Base-by-base conservation (phyloP, 2,329 filamentous ascomycete species). In the Magnaporthiopsis incrustans region DNA sequence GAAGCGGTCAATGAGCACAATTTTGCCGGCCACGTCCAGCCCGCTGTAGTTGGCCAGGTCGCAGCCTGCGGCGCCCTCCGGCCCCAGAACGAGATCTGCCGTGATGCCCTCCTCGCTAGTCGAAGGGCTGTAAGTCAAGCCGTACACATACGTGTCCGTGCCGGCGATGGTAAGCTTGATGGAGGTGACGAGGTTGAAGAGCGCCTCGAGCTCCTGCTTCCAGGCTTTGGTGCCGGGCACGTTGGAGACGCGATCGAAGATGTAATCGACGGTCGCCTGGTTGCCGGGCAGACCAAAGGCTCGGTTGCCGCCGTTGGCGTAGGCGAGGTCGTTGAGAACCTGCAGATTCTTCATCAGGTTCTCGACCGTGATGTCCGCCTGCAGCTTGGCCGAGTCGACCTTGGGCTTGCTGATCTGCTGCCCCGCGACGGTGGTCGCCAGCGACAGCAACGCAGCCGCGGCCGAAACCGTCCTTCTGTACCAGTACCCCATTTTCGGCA, bases 261-360 rank as follows among this genome's bases (percentile, higher is more conserved):
- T 76, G 68, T 80, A 63, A 35, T 63, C 62, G 33, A 63, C 57
- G 25, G 62, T 63, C 6, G 86, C 90, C 35, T 87, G 84, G 15
- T 79, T 77, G 26, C 82, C 80, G 2, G 83, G 83, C 30, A 94
- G 77, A 1, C 88, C 88, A 65, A 92, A 87, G 1, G 87, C 90
- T 0, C 62, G 76, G 71, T 83, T 84, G 8, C 81, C 81, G 1
- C 80, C 79, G 67, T 83, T 81, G 53, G 74, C 76, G 60, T 75
- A 75, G 50, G 79, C 80, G 59, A 82, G 81, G 6, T 73, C 68
- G 65, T 82, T 73, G n/a, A 83, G 75, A n/a, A 73, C 73, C 64
- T 77, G 71, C 26, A 82, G 75, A 65, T 81, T 81, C 60, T 73
- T 70, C 76, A 79, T 77, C 32, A 82, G 70, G 57, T 79, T 80